Evolutionary conservation across 2,329 filamentous ascomycete genomes (phyloP).

Genomic region (Phoma sp.): DNA sequence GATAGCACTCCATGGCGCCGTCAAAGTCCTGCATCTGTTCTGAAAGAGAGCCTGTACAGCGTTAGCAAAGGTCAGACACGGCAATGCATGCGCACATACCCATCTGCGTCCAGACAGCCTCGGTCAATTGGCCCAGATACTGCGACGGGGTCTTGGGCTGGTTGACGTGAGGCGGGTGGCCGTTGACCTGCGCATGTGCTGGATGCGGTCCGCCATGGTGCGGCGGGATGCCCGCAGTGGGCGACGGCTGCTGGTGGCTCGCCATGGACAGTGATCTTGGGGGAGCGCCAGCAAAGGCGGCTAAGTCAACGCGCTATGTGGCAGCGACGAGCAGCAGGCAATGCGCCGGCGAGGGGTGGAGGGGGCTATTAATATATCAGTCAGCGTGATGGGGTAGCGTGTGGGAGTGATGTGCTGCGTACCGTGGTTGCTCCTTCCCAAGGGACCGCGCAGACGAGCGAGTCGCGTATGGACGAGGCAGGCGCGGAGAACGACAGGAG

Average conservation of each 20-base stretch:
- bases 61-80: constrained; percentile 30
- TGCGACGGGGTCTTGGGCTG: constrained; percentile 73
- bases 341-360: not conserved
- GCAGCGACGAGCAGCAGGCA: constrained; percentile 18
- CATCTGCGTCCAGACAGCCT: constrained; percentile 89
- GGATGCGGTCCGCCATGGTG: constrained; percentile 73
- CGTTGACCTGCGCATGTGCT: constrained; percentile 65
- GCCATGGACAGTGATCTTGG: constrained; percentile 61
- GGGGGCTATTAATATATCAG: not conserved
- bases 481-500: constrained; percentile 36
- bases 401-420: constrained; percentile 12
- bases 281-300: constrained; percentile 6
- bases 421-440: constrained; percentile 24
- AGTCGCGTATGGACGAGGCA: constrained; percentile 34
- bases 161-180: constrained; percentile 61
- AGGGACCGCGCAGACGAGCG: constrained; percentile 19
- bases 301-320: constrained; percentile 11
- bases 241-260: constrained; percentile 77
- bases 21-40: constrained; percentile 89
- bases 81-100: constrained; percentile 64
- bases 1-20: constrained; percentile 88
- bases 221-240: constrained; percentile 74
- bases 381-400: not conserved
- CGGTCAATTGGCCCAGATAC: constrained; percentile 80
- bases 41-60: constrained; percentile 73